Percentiles rank a stretch among this genome's conserved stretches.
These are phyloP conservation scores for Spencermartinsiella europaea DNA, from an alignment of 805 yeast species.

Conservation along the genomic window DNA sequence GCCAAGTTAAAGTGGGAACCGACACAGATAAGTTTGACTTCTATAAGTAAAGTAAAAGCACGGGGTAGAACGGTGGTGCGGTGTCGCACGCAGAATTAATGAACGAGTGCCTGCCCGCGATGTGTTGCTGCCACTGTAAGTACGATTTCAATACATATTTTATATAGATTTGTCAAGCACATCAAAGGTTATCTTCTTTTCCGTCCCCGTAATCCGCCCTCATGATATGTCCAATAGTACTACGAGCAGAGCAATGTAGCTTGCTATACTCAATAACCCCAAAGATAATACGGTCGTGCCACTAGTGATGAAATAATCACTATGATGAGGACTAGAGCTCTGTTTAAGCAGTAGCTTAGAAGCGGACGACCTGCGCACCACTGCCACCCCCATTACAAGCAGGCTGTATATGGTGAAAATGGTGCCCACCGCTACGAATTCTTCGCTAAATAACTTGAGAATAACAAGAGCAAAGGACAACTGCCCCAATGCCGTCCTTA, in stretches of 20 bases:
- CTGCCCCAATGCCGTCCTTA: slow-evolving; percentile 65
- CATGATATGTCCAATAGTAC: slow-evolving; percentile 43
- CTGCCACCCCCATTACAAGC: slow-evolving; percentile 38
- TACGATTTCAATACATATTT: no score
- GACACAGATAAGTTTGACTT: slow-evolving; percentile 98
- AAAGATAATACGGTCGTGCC: slow-evolving; percentile 57
- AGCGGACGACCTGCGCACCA: slow-evolving; percentile 26
- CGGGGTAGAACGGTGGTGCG: no score
- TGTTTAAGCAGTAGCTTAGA: slow-evolving; percentile 36
- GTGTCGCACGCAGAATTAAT: neutral
- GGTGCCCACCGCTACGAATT: slow-evolving; percentile 62
- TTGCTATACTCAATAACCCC: slow-evolving; percentile 43
- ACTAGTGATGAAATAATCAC: slow-evolving; percentile 49
- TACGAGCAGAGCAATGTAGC: slow-evolving; percentile 49
- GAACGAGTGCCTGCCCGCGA: no score
- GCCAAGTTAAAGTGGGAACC: slow-evolving; percentile 92
- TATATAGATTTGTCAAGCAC: no score
- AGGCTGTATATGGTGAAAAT: slow-evolving; percentile 60
- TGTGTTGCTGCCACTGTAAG: no score
- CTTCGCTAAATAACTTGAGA: slow-evolving; percentile 57
- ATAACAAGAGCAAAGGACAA: slow-evolving; percentile 61
- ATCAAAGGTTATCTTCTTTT: no score
- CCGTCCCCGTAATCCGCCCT: no score
- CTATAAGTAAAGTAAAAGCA: slow-evolving; percentile 68
- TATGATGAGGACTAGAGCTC: slow-evolving; percentile 26